Base-by-base conservation (phyloP, 768 basidiomycete species). In the Gloeopeniophorella convolvens region DNA sequence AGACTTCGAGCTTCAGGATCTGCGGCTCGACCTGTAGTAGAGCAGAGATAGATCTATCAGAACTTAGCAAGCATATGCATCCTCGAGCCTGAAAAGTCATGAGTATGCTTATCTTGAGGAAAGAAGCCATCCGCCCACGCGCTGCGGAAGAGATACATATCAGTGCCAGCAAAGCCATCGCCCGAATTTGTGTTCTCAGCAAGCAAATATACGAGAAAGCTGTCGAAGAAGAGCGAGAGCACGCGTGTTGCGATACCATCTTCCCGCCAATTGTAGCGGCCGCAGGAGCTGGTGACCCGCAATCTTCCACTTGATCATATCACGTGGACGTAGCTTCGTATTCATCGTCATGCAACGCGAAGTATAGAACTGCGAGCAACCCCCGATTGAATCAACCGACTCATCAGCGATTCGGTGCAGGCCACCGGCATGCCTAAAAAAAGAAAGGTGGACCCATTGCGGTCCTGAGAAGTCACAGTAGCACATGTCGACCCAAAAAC, bases 401-500 rank as follows among this genome's bases (percentile, higher is more conserved):
- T n/a, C 20, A 39, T 13, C 37, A 46, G n/a, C 33, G 26, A 15
- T 9, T 37, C 40, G 7, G 26, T 27, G 26, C 39, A 20, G 12
- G 18, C 20, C 4, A 39, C 20, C 23, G 9, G 21, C 35, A 36
- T 34, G 23, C 31, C 18, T 34, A 27, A 10, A 30, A 13, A 24
- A 15, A 40, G 18, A 31, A 23, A 42, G 34, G 31, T 30, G 18
- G 32, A 21, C 27, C 42, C 36, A 26, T 31, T 30, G 48, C 27
- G 34, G 41, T 30, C 35, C 41, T 39, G 36, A 48, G 35, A 54
- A 48, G 42, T 54, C 47, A 54, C 48, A 43, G 48, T 48, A 43
- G 23, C 52, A 43, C 51, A 24, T 54, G 51, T 43, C n/a, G n/a
- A n/a, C 42, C 51, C 35, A 32, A 37, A 36, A 34, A 26, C 52